phyloP scores from a whole-genome alignment of 805 yeast species.

The Metschnikowia similis region DNA sequence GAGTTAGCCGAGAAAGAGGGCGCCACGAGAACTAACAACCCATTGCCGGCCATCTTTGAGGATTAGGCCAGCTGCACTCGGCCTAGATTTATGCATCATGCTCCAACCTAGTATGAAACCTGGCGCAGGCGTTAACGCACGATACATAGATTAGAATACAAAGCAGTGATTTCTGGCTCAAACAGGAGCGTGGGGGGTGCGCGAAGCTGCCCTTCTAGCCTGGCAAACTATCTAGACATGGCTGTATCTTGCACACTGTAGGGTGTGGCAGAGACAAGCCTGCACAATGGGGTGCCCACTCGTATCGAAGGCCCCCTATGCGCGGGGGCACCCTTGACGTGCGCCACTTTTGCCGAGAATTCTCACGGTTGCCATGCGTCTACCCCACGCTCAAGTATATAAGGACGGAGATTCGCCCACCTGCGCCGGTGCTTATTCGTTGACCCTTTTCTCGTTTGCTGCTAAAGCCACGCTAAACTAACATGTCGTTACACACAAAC shows the following conservation, averaged over 20 bases:
- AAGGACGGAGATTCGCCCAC: neutral
- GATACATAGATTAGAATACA: too few relatives aligned
- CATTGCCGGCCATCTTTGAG: conserved; percentile 13
- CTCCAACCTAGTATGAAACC: too few relatives aligned
- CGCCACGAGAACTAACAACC: conserved; percentile 26
- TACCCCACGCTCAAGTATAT: neutral
- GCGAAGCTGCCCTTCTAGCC: too few relatives aligned
- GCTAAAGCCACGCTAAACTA: neutral
- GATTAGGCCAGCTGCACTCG: neutral
- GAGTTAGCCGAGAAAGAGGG: conserved; percentile 30
- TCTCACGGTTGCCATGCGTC: conserved; percentile 3
- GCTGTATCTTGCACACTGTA: too few relatives aligned
- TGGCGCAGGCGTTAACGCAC: too few relatives aligned
- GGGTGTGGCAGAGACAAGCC: too few relatives aligned
- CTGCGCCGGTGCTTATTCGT: neutral
- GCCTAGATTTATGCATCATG: neutral
- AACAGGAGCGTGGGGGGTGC: too few relatives aligned
- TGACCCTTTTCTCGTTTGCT: neutral
- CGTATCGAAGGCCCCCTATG: too few relatives aligned
- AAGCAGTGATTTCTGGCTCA: too few relatives aligned
- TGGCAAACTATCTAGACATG: too few relatives aligned
- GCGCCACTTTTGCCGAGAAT: conserved; percentile 2
- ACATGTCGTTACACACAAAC: conserved; percentile 13
- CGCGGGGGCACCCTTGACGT: neutral
- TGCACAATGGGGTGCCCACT: too few relatives aligned